These are phyloP conservation scores for Serendipita vermifera DNA, from an alignment of 768 basidiomycete species.

Conservation along the genomic window DNA sequence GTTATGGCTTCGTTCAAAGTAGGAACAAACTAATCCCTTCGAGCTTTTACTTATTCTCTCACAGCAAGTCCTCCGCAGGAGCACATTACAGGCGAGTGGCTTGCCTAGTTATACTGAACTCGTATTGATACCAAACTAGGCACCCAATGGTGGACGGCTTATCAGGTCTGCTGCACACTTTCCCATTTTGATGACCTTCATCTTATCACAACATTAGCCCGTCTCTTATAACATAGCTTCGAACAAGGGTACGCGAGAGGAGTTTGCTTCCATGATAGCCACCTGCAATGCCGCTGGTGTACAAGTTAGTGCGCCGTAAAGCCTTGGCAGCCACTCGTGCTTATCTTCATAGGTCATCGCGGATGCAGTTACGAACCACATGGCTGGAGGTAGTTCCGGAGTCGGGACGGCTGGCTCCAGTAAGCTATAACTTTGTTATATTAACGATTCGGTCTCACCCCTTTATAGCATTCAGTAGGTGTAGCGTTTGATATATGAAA, in stretches of 20 bases:
- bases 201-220: too few species aligned
- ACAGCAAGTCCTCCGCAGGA: constrained; percentile 12
- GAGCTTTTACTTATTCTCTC: not conserved
- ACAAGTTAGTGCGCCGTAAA: constrained; percentile 11
- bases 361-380: not conserved
- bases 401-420: not conserved
- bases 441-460: not conserved
- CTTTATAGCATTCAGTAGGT: too few species aligned
- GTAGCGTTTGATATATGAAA: too few species aligned
- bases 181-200: not conserved
- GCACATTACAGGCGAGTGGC: too few species aligned
- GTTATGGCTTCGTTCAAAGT: constrained; percentile 16
- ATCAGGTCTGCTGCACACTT: constrained; percentile 12
- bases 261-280: constrained; percentile 13
- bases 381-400: not conserved
- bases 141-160: constrained; percentile 15
- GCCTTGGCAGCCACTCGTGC: not conserved
- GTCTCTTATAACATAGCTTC: constrained; percentile 13
- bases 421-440: not conserved
- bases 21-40: not conserved
- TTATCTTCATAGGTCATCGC: not conserved
- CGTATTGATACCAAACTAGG: too few species aligned
- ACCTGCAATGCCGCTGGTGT: constrained; percentile 15
- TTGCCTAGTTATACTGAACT: too few species aligned
- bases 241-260: constrained; percentile 14